Conservation (phyloP, 169 alveolate species). For the Plasmodium adleri region DNA sequence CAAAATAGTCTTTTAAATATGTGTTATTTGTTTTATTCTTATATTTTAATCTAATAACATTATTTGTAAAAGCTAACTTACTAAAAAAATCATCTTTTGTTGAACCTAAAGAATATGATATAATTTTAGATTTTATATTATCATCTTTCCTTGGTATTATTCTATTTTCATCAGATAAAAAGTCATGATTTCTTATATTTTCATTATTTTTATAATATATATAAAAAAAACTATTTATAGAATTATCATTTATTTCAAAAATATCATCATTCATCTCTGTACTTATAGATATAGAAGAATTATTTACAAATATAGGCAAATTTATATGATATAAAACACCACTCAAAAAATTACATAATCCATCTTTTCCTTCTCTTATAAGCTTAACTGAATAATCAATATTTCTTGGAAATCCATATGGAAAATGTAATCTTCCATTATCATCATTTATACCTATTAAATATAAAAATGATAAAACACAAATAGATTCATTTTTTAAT, state of each 20-base stretch:
- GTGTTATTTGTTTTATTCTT: constrained; percentile 39
- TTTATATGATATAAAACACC: constrained; percentile 87
- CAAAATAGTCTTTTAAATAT: constrained; percentile 53
- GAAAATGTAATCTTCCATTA: constrained; percentile 85
- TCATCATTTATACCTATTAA: constrained; percentile 86
- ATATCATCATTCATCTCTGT: constrained; percentile 58
- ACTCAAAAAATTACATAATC: constrained; percentile 86
- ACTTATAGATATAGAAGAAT: constrained; percentile 30
- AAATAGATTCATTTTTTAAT: constrained; percentile 60
- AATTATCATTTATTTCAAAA: constrained; percentile 1
- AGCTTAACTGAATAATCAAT: constrained; percentile 80
- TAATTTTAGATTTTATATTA: constrained; percentile 57
- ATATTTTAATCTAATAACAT: constrained; percentile 60
- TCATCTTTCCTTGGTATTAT: constrained; percentile 24
- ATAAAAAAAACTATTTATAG: constrained; percentile 43
- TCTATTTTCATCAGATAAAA: constrained; percentile 57
- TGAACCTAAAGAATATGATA: constrained; percentile 71
- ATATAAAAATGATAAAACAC: constrained; percentile 87
- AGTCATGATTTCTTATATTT: constrained; percentile 13
- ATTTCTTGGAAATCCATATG: constrained; percentile 90
- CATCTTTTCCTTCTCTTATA: constrained; percentile 86
- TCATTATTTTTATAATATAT: constrained; percentile 50
- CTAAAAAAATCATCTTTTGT: constrained; percentile 68
- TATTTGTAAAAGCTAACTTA: constrained; percentile 68
- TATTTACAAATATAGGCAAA: constrained; percentile 87